phyloP scores from a whole-genome alignment of 2,329 filamentous ascomycete species.

The Aspergillus persii region DNA sequence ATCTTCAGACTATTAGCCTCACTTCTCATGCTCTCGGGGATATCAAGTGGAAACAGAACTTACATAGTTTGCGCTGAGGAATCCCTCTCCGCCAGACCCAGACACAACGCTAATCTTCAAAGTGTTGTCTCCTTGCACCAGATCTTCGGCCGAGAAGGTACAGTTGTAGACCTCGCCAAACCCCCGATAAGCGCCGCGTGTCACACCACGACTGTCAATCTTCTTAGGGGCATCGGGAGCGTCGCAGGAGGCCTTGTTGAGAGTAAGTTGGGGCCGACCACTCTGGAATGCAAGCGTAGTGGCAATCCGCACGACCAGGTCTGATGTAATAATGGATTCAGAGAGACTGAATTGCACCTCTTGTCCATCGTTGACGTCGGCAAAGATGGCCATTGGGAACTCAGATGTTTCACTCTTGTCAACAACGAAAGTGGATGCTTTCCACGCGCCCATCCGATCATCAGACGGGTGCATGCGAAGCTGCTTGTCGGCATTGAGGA shows the following conservation, averaged over 20 bases:
- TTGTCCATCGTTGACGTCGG: not conserved
- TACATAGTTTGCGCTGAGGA: constrained; percentile 4
- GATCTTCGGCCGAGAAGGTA: not conserved
- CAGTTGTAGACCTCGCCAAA: constrained; percentile 4
- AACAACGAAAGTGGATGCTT: constrained; percentile 1
- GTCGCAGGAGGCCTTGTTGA: not conserved
- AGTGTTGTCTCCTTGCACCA: constrained; percentile 1
- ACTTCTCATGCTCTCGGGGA: not conserved
- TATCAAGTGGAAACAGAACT: not conserved
- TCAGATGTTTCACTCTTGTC: not conserved
- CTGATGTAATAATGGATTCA: not conserved
- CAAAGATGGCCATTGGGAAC: not conserved
- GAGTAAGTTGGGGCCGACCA: constrained; percentile 4
- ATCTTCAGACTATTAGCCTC: not conserved
- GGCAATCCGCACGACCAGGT: constrained; percentile 1
- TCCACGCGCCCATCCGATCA: constrained; percentile 4
- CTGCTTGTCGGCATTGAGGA: constrained; percentile 2
- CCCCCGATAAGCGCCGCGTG: constrained; percentile 4
- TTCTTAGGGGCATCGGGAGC: not conserved
- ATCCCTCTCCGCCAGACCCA: constrained; percentile 1
- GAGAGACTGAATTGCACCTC: not conserved
- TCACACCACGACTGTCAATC: constrained; percentile 2
- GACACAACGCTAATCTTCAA: not conserved
- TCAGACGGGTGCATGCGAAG: constrained; percentile 10
- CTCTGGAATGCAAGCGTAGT: constrained; percentile 1